These are phyloP conservation scores for Neofusicoccum kwambonambiense DNA, from an alignment of 2,329 filamentous ascomycete genomes.

Conservation along the genomic window DNA sequence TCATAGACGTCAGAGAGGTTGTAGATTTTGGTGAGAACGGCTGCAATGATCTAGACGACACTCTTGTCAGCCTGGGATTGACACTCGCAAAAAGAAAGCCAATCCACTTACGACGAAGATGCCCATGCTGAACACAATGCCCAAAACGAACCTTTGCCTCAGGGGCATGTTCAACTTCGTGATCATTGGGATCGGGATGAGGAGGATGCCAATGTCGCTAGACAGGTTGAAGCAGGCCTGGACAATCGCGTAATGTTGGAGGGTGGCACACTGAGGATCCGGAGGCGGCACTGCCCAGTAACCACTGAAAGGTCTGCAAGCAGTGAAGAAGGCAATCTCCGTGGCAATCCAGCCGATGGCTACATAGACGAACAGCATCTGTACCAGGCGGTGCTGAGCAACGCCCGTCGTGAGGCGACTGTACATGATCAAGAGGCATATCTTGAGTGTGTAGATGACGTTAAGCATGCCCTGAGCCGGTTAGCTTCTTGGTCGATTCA, in stretches of 20 bases:
- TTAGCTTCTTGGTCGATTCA: constrained; percentile 15
- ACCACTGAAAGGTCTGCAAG: constrained; percentile 54
- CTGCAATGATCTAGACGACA: constrained; percentile 35
- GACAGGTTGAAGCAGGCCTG: constrained; percentile 61
- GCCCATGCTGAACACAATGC: constrained; percentile 52
- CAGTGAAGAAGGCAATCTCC: constrained; percentile 55
- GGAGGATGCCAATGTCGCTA: constrained; percentile 43
- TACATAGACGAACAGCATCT: constrained; percentile 50
- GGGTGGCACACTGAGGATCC: constrained; percentile 57
- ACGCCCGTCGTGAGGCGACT: constrained; percentile 41
- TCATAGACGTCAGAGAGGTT: constrained; percentile 44
- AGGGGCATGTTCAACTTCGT: constrained; percentile 49
- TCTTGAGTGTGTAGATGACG: constrained; percentile 54
- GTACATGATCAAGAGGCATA: constrained; percentile 59
- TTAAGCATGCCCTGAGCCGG: constrained; percentile 57
- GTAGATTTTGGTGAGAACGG: constrained; percentile 50
- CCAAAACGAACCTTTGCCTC: constrained; percentile 55
- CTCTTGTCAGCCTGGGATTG: not conserved
- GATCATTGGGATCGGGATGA: constrained; percentile 49
- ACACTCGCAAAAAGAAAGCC: constrained; percentile 30
- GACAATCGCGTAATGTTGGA: constrained; percentile 57
- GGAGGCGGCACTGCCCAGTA: constrained; percentile 59
- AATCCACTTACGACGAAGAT: constrained; percentile 50
- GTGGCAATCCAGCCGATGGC: constrained; percentile 50
- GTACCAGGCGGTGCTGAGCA: constrained; percentile 40